These are phyloP conservation scores for Cinnamomum micranthum DNA, from an alignment of 164 flowering plant genomes.

Conservation along the genomic window DNA sequence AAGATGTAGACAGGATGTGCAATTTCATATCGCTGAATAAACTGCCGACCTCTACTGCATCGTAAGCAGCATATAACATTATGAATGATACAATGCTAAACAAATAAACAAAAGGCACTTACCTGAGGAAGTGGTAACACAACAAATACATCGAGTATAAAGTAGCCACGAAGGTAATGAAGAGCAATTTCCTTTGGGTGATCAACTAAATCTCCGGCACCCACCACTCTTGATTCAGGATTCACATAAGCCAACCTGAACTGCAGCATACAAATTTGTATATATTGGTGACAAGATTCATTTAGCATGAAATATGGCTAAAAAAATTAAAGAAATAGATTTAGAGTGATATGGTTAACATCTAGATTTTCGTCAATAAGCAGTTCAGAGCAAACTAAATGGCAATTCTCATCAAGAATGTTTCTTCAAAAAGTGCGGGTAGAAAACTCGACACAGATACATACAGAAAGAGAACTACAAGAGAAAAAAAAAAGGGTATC, in stretches of 20 bases:
- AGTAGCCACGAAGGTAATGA: constrained; percentile 59
- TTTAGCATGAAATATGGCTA: background rate
- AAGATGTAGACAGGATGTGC: too few relatives aligned
- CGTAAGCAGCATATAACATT: background rate
- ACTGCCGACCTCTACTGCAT: background rate
- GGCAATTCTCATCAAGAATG: background rate
- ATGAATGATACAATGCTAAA: background rate
- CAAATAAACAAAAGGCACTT: background rate
- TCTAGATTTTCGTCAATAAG: background rate
- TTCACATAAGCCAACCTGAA: constrained; percentile 85
- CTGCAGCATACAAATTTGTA: constrained; percentile 39
- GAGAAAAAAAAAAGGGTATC: too few relatives aligned
- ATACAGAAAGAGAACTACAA: too few relatives aligned
- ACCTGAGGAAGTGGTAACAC: constrained; percentile 92
- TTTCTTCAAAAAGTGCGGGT: too few relatives aligned
- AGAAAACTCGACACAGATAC: too few relatives aligned
- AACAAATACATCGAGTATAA: constrained; percentile 59
- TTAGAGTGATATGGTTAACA: background rate
- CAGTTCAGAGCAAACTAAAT: background rate
- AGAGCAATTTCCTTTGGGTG: constrained; percentile 74
- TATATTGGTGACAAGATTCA: background rate
- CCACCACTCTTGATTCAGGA: constrained; percentile 85
- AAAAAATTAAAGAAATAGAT: background rate
- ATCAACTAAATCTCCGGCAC: constrained; percentile 86
- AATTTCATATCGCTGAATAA: too few relatives aligned